Evolutionary conservation across 352 stramenopile genomes (phyloP).

Genomic region (Chrysophaeum taylorii): DNA sequence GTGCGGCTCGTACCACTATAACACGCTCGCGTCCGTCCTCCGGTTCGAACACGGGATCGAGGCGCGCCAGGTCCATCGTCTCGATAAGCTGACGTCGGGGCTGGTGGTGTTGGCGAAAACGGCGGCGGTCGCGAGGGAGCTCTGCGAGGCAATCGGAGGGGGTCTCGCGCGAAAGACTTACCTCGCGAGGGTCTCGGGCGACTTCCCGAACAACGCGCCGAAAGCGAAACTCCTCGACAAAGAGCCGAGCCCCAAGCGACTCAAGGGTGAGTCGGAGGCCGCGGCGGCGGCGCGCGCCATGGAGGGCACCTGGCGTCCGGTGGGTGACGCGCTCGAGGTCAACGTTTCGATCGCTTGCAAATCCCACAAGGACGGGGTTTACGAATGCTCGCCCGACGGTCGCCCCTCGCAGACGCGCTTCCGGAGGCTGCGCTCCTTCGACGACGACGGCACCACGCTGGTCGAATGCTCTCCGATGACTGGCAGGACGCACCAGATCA

Average conservation of each 20-base stretch:
- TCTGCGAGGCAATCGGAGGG: slow-evolving; percentile 44
- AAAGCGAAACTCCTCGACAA: not conserved
- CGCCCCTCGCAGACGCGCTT: slow-evolving; percentile 47
- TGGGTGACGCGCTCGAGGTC: slow-evolving; percentile 40
- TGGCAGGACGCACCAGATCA: slow-evolving; percentile 92
- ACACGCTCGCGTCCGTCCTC: slow-evolving; percentile 62
- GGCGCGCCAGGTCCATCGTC: slow-evolving; percentile 78
- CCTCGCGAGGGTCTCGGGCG: slow-evolving; percentile 74
- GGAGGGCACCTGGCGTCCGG: not conserved
- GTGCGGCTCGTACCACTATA: slow-evolving; percentile 83
- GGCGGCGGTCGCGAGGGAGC: slow-evolving; percentile 39
- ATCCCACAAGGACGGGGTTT: slow-evolving; percentile 64
- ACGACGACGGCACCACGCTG: slow-evolving; percentile 64
- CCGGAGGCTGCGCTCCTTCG: slow-evolving; percentile 37
- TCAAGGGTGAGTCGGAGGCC: not conserved
- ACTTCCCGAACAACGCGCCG: slow-evolving; percentile 51
- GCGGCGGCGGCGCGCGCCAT: not conserved
- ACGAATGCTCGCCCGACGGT: slow-evolving; percentile 48
- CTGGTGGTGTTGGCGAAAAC: slow-evolving; percentile 57
- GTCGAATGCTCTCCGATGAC: slow-evolving; percentile 82
- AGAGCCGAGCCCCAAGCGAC: not conserved
- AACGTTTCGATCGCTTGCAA: slow-evolving; percentile 63
- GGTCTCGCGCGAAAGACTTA: slow-evolving; percentile 81
- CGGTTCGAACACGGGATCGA: too few relatives aligned
- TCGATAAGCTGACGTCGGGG: slow-evolving; percentile 90